These are phyloP conservation scores for Leucocoprinus leucothites DNA, from an alignment of 768 basidiomycete species.

Conservation along the genomic window DNA sequence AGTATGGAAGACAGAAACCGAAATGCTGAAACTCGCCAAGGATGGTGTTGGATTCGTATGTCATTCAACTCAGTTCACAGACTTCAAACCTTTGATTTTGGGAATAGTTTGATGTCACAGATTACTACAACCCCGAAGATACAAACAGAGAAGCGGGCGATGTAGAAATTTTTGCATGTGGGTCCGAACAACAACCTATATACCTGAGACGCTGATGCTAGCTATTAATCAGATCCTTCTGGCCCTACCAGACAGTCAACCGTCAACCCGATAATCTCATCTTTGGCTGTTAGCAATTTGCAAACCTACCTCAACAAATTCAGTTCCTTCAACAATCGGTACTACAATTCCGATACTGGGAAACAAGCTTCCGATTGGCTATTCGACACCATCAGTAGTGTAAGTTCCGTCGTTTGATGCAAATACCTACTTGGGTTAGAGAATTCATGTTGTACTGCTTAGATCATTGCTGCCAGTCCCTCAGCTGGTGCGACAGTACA, in stretches of 20 bases:
- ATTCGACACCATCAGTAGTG: slow-evolving; percentile 22
- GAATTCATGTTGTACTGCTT: neutral
- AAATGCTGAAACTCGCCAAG: no score
- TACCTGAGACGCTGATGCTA: neutral
- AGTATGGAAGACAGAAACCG: no score
- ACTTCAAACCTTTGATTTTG: no score
- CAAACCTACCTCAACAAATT: slow-evolving; percentile 27
- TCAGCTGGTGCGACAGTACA: slow-evolving; percentile 21
- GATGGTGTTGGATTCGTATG: no score
- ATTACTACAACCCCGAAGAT: slow-evolving; percentile 23
- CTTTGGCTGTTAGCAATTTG: slow-evolving; percentile 24
- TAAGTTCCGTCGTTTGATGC: slow-evolving; percentile 7
- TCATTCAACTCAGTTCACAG: slow-evolving; percentile 6
- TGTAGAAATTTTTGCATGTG: neutral
- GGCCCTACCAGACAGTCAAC: slow-evolving; percentile 22
- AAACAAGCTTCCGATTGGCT: slow-evolving; percentile 31
- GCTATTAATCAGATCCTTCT: slow-evolving; percentile 18
- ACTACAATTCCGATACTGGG: slow-evolving; percentile 29
- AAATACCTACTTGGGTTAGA: neutral
- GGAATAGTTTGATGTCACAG: slow-evolving; percentile 30
- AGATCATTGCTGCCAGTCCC: slow-evolving; percentile 22
- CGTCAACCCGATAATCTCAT: slow-evolving; percentile 20
- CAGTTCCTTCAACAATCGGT: slow-evolving; percentile 33
- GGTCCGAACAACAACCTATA: neutral
- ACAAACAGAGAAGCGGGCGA: neutral